phyloP scores from a whole-genome alignment of 106 monocot species.

The Cymbidium sinense region DNA sequence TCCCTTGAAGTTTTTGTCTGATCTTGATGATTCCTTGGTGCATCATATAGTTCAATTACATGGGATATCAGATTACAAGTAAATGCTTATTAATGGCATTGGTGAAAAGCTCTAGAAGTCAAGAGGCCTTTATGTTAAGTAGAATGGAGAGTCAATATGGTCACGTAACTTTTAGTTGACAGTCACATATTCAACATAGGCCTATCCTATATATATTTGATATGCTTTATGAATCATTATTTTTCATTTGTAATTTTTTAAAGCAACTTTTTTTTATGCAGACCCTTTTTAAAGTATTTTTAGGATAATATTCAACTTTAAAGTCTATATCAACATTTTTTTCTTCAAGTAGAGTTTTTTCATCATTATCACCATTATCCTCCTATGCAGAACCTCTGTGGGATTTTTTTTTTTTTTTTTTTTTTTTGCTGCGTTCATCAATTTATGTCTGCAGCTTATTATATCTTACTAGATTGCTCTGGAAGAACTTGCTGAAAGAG shows the following conservation, averaged over 20 bases:
- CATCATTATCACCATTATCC: not conserved
- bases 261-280: not conserved
- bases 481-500: constrained; percentile 93
- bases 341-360: not conserved
- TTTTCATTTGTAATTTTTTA: not conserved
- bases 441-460: not conserved
- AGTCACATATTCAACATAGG: too few species aligned
- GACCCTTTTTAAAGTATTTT: not conserved
- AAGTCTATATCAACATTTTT: not conserved
- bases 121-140: not conserved
- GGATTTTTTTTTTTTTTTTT: too few species aligned
- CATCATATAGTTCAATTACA: not conserved
- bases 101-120: not conserved
- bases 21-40: not conserved
- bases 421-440: not conserved
- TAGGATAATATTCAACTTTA: not conserved
- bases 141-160: not conserved
- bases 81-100: not conserved
- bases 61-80: not conserved
- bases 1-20: not conserved
- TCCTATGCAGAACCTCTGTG: too few species aligned
- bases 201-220: too few species aligned
- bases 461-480: constrained; percentile 53
- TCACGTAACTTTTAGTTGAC: not conserved
- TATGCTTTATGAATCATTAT: too few species aligned